Evolutionary conservation across 495 filamentous ascomycete species (phyloP).

Genomic region (Glonium stellatum): DNA sequence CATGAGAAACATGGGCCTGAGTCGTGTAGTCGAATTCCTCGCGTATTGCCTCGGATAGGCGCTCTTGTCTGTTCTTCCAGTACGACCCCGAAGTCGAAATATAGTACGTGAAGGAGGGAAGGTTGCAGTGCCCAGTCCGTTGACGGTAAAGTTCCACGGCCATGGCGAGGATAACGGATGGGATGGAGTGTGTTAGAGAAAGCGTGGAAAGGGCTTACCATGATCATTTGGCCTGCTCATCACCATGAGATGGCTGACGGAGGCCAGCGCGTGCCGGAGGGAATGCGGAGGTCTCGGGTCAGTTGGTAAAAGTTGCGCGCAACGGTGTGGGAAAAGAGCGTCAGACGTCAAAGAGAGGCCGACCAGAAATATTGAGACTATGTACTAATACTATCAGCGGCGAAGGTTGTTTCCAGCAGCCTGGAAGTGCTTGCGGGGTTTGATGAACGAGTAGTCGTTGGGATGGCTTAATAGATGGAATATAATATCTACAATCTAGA

Average conservation of each 20-base stretch:
- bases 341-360: not conserved
- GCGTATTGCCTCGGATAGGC: no score
- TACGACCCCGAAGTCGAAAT: not conserved
- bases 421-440: not conserved
- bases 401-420: not conserved
- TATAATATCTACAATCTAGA: not conserved
- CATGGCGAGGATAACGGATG: not conserved
- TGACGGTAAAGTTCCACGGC: not conserved
- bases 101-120: conserved; percentile 2
- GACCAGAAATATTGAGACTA: not conserved
- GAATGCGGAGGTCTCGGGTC: not conserved
- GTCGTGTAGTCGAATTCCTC: no score
- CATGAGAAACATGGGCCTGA: not conserved
- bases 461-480: not conserved
- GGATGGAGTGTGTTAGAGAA: conserved; percentile 6
- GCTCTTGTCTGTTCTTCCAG: no score
- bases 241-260: conserved; percentile 12
- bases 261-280: conserved; percentile 3
- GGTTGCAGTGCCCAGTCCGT: conserved; percentile 11
- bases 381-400: not conserved
- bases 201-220: conserved; percentile 22
- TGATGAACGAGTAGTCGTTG: not conserved
- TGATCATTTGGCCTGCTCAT: conserved; percentile 30
- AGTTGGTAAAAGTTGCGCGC: not conserved
- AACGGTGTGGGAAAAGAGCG: not conserved